Evolutionary conservation across 306 rosid species (phyloP).

Genomic region (Echinosophora koreensis): DNA sequence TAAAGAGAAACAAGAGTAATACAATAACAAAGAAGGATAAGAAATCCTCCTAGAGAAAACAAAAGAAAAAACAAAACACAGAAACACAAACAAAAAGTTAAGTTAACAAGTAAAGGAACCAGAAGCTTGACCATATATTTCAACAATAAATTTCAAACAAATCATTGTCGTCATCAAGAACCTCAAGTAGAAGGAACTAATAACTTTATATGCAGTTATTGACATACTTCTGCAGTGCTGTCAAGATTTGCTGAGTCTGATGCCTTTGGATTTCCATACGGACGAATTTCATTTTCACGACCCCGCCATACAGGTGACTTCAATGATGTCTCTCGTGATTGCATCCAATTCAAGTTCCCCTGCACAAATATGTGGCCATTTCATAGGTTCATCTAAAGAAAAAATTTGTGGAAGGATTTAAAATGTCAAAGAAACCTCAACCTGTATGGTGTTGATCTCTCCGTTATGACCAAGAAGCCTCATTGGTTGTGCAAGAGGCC

Average conservation of each 20-base stretch:
- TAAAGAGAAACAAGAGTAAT: not conserved
- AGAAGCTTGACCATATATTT: constrained; percentile 32
- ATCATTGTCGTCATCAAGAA: constrained; percentile 38
- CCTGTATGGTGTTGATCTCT: constrained; percentile 99
- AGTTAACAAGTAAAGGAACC: constrained; percentile 28
- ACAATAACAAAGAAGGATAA: constrained; percentile 21
- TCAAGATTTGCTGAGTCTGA: constrained; percentile 99
- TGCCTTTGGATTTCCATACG: constrained; percentile 90
- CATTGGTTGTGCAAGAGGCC: constrained; percentile 99
- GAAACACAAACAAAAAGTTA: constrained; percentile 1
- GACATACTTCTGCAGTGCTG: constrained; percentile 94
- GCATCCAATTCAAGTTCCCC: constrained; percentile 99
- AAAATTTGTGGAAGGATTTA: constrained; percentile 36
- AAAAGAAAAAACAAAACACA: not conserved
- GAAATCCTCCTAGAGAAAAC: constrained; percentile 14
- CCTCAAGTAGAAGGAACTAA: constrained; percentile 35
- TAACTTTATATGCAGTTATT: constrained; percentile 24
- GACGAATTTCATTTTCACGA: constrained; percentile 97
- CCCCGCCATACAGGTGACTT: constrained; percentile 94
- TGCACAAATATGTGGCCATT: constrained; percentile 48
- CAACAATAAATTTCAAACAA: constrained; percentile 30
- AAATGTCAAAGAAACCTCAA: constrained; percentile 49
- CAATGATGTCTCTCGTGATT: constrained; percentile 90
- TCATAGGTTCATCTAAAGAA: constrained; percentile 40
- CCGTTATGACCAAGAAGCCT: constrained; percentile 98